Base-by-base conservation (phyloP, 257 asterid species). In the Rhazya stricta region DNA sequence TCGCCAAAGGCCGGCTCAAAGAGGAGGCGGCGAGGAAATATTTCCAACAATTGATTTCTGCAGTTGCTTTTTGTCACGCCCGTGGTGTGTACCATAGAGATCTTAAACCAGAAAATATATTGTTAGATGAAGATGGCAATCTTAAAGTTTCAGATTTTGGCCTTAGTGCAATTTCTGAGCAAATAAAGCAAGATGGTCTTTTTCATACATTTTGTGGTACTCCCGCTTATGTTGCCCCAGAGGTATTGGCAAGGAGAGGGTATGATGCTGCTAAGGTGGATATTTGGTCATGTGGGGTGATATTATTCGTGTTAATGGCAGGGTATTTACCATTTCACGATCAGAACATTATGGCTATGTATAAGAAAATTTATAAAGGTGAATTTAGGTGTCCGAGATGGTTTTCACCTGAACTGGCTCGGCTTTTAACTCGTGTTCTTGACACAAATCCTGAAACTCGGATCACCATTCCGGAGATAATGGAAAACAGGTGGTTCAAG, bases 221-320 rank as follows among this genome's bases (percentile, higher is more conserved):
- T 13, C 97, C 97, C 16, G 98, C 98, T 5, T 94, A 94, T 71
- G 98, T 94, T 19, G 96, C 98, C 29, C 98, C 97, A 7, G 98
- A 94, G 89, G 93, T 94, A 45, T 79, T 94, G 81, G 94, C 83
- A 4, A 83, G 97, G 74, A 94, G 87, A 82, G 97, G 97, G 11
- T 94, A 94, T 69, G 91, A 87, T 43, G 98, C 91, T n/a, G 97
- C 92, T 4, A 94, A 91, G 78, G 95, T 91, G 6, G 98, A 94
- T 80, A 87, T 94, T 5, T 94, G 98, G 97, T 90, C 97, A 69
- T 94, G 98, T 76, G 97, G 97, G 32, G 98, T 94, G 67, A 89
- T 94, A 46, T 81, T 94, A 23, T 91, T 91, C 79, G 97, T 94
- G 74, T 77, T 94, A 62, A 90, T 94, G 97, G 97, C 97, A 0